Evolutionary conservation across 1,284 basidiomycete species (phyloP), one percentile per base, ranked within the genome.

Genomic region (Apiotrichum laibachii): DNA sequence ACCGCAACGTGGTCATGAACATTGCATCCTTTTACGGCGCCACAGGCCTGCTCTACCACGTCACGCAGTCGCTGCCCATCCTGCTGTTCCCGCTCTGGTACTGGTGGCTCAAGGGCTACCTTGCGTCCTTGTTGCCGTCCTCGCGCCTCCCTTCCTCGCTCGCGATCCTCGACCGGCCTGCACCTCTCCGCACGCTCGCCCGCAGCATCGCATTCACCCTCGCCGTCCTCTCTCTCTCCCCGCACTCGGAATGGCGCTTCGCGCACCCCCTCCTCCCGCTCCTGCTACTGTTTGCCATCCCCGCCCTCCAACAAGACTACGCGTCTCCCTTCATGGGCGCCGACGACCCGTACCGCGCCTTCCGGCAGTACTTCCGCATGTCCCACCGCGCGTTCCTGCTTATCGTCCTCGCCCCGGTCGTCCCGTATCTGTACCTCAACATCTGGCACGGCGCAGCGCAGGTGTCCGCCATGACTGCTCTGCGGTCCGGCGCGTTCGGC

Each of bases 211-310:
- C 80, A 18, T 89, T 89, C 85, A 87, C 87, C 0, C 77, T 88
- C n/a, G 70, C 72, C 1, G 75, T 87, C 9, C 89, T 93, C 70
- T 97, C 95, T 1, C 70, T 88, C 13, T 83, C 88, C 9, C 85
- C 88, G 2, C 92, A 96, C 78, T 99, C 98, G 68, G 96, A 99
- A 81, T 97, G 93, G 88, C 82, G 96, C 4, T 99, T 99, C 78
- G 80, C 99, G 5, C 95, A 98, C 67, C 93, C 94, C 0, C 73
- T 98, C 5, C 80, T 98, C 1, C 93, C 95, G 0, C 77, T 91
- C n/a, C 79, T 96, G 45, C 86, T 94, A 63, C 69, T 95, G 26
- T 83, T 96, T 57, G 88, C 89, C 31, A 81, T 91, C 0, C 86
- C 85, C 58, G 85, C 87, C 3, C 77, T 95, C 16, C 81, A 86